These are phyloP conservation scores for Pythium apleroticum DNA, from an alignment of 352 stramenopile genomes.

Conservation along the genomic window DNA sequence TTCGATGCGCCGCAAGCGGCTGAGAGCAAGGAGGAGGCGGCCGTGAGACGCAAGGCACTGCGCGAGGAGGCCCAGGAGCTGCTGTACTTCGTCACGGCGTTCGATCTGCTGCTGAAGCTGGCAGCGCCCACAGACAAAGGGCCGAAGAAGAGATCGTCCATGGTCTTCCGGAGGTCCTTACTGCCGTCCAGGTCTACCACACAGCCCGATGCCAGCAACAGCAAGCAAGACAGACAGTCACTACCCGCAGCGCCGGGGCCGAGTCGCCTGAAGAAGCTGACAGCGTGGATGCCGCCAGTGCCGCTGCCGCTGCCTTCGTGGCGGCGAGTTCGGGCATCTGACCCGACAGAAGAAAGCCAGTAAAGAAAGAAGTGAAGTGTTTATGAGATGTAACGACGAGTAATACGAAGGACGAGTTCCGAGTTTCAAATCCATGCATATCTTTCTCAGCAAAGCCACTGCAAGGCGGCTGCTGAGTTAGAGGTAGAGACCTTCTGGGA, in stretches of 20 bases:
- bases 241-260: constrained; percentile 1
- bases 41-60: constrained; percentile 5
- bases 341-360: constrained; percentile 8
- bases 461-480: constrained; percentile 47
- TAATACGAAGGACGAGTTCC: constrained; percentile 2
- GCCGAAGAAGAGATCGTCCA: neutral
- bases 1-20: constrained; percentile 39
- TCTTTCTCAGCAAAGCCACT: constrained; percentile 4
- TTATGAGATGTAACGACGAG: neutral
- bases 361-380: neutral
- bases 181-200: neutral
- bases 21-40: neutral
- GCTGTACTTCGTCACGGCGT: constrained; percentile 26
- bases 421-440: constrained; percentile 15
- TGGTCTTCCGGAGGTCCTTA: constrained; percentile 8
- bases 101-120: constrained; percentile 25
- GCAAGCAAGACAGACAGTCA: constrained; percentile 17
- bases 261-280: constrained; percentile 9
- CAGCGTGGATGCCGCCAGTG: constrained; percentile 22
- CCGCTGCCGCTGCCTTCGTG: constrained; percentile 13
- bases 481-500: constrained; percentile 98
- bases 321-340: constrained; percentile 14
- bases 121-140: constrained; percentile 1
- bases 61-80: constrained; percentile 18
- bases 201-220: neutral